Base-by-base conservation (phyloP, 805 yeast species). In the Starmerella vaccinii region DNA sequence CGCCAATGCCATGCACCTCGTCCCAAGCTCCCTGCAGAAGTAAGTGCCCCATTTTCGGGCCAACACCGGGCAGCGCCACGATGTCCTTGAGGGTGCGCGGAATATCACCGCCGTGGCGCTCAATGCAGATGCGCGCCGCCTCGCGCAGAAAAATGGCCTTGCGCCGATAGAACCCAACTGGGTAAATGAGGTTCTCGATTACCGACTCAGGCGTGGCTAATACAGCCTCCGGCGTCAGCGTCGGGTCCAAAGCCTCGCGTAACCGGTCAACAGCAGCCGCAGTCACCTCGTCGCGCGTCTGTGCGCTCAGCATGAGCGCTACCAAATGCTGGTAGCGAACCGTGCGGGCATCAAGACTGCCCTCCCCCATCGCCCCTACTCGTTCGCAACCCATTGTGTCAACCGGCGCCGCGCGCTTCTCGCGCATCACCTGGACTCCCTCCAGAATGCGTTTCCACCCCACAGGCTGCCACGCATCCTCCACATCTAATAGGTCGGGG, bases 21-120 rank as follows among this genome's bases (percentile, higher is more conserved):
- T 70, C 69, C 96, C 96, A 88, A 0, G 92, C 95, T 37, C 78
- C 76, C 60, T 87, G 95, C 52, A 87, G 68, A 1, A 89, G 72
- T 35, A 89, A 67, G 63, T 76, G 83, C 0, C 94, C 95, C 97
- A 89, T 89, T 64, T 89, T 89, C 8, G 95, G 95, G 0, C 97
- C 97, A 2, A 89, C 95, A 0, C 97, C 97, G 0, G 96, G 96
- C 29, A 89, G 68, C 0, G 75, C 65, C 5, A 76, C 71, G 47
- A 89, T 71, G 0, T 81, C 89, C 6, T 75, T 78, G 8, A 84
- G 72, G 2, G 81, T 73, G 52, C 74, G 66, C 0, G 97, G 97
- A 3, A 90, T 74, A 57, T 88, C 96, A 7, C 80, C 79, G 10
- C 70, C 68, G 61, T 72, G 78, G 19, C 73, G 60, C 1, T 72